These are phyloP conservation scores for Lunasporangiospora selenospora DNA, from an alignment of 192 early-diverging fungal species.

Conservation along the genomic window DNA sequence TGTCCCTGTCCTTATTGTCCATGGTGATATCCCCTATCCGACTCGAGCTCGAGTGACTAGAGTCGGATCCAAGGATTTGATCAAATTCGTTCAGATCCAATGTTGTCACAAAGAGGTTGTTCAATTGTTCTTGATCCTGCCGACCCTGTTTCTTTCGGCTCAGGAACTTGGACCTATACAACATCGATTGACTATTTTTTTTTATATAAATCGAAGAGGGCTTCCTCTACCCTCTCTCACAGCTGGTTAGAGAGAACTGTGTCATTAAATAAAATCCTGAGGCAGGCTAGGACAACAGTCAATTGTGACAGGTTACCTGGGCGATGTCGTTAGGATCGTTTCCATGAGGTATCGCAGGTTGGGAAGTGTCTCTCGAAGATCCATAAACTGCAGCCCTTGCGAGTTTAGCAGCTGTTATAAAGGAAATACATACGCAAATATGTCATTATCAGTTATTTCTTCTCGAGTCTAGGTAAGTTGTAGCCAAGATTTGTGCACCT, in stretches of 20 bases:
- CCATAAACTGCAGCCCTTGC: slow-evolving; percentile 65
- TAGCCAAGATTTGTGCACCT: too few species aligned
- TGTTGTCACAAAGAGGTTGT: slow-evolving; percentile 26
- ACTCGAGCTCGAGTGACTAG: too few species aligned
- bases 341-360: slow-evolving; percentile 71
- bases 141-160: slow-evolving; percentile 27
- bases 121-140: slow-evolving; percentile 25
- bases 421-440: neutral
- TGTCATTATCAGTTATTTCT: neutral
- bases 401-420: slow-evolving; percentile 69
- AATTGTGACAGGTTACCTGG: too few species aligned
- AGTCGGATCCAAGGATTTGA: too few species aligned
- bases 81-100: slow-evolving; percentile 33
- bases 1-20: too few species aligned
- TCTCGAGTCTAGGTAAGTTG: too few species aligned
- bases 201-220: too few species aligned
- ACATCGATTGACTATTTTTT: slow-evolving; percentile 40
- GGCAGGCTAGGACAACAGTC: too few species aligned
- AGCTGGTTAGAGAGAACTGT: too few species aligned
- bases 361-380: slow-evolving; percentile 75
- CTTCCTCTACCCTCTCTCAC: too few species aligned
- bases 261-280: too few species aligned
- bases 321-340: slow-evolving; percentile 53
- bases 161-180: slow-evolving; percentile 32
- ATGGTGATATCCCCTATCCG: too few species aligned